Percentiles rank a stretch among this genome's conserved stretches.
Evolutionary conservation across 2,329 filamentous ascomycete genomes (phyloP).

Genomic region (Colletotrichum trifolii): DNA sequence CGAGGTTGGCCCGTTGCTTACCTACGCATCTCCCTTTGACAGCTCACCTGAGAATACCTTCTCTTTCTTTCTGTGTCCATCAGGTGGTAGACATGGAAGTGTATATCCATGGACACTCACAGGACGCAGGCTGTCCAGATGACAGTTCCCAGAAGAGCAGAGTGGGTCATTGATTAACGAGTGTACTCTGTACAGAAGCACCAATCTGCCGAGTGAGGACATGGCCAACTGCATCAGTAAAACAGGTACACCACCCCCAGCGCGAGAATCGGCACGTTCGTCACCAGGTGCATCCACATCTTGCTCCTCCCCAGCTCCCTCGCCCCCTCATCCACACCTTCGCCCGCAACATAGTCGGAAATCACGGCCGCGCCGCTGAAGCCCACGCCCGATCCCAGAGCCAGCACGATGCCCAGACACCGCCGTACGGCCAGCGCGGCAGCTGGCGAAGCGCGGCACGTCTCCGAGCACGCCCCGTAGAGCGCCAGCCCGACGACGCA

Average conservation of each 20-base stretch:
- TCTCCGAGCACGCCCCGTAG: slow-evolving; percentile 22
- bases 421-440: slow-evolving; percentile 21
- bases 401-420: slow-evolving; percentile 27
- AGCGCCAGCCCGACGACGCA: slow-evolving; percentile 22
- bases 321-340: slow-evolving; percentile 9
- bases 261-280: slow-evolving; percentile 25
- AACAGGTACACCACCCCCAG: slow-evolving; percentile 17
- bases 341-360: slow-evolving; percentile 15
- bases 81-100: no score
- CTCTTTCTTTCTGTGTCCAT: no score
- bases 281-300: slow-evolving; percentile 20
- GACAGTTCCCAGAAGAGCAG: no score
- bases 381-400: slow-evolving; percentile 21
- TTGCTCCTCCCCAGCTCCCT: slow-evolving; percentile 22
- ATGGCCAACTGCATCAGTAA: neutral
- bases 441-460: slow-evolving; percentile 24
- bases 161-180: no score
- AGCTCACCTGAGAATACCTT: no score
- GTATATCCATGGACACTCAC: no score
- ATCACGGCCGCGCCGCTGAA: slow-evolving; percentile 28
- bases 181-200: no score
- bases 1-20: no score
- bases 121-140: no score
- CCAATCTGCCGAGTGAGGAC: no score
- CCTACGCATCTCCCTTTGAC: no score